These are phyloP conservation scores for Thermoascus crustaceus DNA, from an alignment of 2,329 filamentous ascomycete species.

Conservation along the genomic window DNA sequence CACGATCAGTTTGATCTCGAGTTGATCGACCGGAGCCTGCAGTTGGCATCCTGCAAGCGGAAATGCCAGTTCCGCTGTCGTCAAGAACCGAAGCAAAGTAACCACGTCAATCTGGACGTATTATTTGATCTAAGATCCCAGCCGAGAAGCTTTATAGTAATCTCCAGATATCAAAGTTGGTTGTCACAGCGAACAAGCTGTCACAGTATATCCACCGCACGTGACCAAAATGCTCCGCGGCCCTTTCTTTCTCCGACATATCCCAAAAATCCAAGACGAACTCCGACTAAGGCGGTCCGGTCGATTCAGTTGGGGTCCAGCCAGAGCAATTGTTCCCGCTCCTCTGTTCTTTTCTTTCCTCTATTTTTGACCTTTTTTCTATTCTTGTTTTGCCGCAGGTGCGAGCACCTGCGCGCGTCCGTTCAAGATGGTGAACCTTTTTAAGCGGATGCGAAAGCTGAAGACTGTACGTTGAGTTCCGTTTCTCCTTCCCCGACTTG, in stretches of 20 bases:
- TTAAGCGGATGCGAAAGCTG: conserved; percentile 65
- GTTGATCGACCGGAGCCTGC: too few relatives aligned
- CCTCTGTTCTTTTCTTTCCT: neutral
- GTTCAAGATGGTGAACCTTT: conserved; percentile 39
- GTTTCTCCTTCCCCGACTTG: neutral
- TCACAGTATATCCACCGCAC: conserved; percentile 5
- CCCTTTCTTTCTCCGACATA: conserved; percentile 14
- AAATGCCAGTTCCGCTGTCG: too few relatives aligned
- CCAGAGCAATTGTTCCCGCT: too few relatives aligned
- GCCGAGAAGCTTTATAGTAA: too few relatives aligned
- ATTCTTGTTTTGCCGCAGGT: conserved; percentile 7
- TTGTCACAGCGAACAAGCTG: too few relatives aligned
- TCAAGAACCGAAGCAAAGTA: too few relatives aligned
- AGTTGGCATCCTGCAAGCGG: too few relatives aligned
- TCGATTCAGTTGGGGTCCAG: too few relatives aligned
- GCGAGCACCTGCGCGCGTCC: conserved; percentile 10
- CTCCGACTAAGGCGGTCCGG: conserved; percentile 7
- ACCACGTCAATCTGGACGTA: too few relatives aligned
- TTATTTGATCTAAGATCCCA: too few relatives aligned
- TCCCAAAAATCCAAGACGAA: conserved; percentile 14
- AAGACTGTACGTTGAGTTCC: conserved; percentile 51
- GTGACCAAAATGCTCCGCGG: conserved; percentile 11
- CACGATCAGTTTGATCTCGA: too few relatives aligned
- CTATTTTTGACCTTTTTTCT: conserved; percentile 1
- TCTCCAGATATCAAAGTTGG: too few relatives aligned